Evolutionary conservation across 805 yeast genomes (phyloP).

Genomic region (Helenozyma rhizophorensis): DNA sequence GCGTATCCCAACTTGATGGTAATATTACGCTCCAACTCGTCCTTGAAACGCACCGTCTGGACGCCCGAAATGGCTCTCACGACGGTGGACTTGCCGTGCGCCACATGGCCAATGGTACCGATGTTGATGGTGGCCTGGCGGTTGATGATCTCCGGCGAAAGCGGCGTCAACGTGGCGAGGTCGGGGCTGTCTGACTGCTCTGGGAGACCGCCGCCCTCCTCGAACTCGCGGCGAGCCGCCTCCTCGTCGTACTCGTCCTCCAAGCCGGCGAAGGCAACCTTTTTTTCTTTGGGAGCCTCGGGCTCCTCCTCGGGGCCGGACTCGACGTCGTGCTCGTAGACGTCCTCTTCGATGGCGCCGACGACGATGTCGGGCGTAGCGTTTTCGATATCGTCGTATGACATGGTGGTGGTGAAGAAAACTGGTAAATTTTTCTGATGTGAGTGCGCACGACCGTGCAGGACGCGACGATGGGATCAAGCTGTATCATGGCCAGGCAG

Average conservation of each 20-base stretch:
- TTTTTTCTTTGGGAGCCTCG: slow-evolving; percentile 42
- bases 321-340: slow-evolving; percentile 51
- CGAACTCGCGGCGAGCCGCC: slow-evolving; percentile 76
- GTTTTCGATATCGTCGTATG: slow-evolving; percentile 74
- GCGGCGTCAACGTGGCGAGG: slow-evolving; percentile 73
- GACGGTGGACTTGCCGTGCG: slow-evolving; percentile 92
- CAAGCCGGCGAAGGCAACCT: slow-evolving; percentile 78
- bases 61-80: slow-evolving; percentile 97
- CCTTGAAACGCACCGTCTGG: slow-evolving; percentile 98
- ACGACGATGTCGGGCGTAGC: slow-evolving; percentile 83
- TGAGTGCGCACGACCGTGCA: too few species aligned
- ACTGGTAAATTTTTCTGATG: too few species aligned
- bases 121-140: slow-evolving; percentile 99
- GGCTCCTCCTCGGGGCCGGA: slow-evolving; percentile 41
- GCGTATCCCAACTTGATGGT: slow-evolving; percentile 98
- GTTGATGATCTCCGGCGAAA: slow-evolving; percentile 91
- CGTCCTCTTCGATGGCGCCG: slow-evolving; percentile 44
- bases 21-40: slow-evolving; percentile 97
- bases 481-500: too few species aligned
- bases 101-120: slow-evolving; percentile 96
- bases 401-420: slow-evolving; percentile 41
- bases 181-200: slow-evolving; percentile 93
- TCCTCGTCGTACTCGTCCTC: slow-evolving; percentile 73
- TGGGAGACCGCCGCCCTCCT: slow-evolving; percentile 98
- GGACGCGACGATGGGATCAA: too few species aligned